Percentiles rank a stretch among this genome's conserved stretches.
phyloP scores from a whole-genome alignment of 2,329 filamentous ascomycete species.

The Claviceps sp. region DNA sequence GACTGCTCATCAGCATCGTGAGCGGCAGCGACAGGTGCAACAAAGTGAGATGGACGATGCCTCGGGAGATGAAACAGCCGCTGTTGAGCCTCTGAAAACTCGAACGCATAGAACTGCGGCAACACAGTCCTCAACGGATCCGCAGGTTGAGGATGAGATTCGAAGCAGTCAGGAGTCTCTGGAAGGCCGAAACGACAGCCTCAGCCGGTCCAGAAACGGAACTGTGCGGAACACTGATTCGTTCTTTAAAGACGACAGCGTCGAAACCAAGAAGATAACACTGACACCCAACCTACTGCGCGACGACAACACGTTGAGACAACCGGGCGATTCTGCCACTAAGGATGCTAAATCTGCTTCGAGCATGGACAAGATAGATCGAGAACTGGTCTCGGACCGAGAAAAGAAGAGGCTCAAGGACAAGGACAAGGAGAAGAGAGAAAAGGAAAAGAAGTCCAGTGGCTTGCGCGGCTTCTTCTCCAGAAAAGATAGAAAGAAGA shows the following conservation, averaged over 20 bases:
- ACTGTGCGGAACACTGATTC: constrained; percentile 86
- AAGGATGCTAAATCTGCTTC: constrained; percentile 41
- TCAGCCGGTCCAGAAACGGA: constrained; percentile 63
- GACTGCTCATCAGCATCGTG: constrained; percentile 17
- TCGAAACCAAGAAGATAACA: constrained; percentile 94
- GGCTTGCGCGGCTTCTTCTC: constrained; percentile 49
- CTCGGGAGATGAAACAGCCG: constrained; percentile 37
- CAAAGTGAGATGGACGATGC: constrained; percentile 14
- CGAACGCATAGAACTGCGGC: constrained; percentile 23
- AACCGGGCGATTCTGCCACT: constrained; percentile 33
- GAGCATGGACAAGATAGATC: constrained; percentile 60
- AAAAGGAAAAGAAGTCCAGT: constrained; percentile 53
- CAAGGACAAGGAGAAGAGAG: constrained; percentile 59
- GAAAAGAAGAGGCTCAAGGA: constrained; percentile 68
- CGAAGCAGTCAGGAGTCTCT: constrained; percentile 55
- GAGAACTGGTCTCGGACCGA: constrained; percentile 45
- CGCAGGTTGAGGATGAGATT: constrained; percentile 21
- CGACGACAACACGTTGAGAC: constrained; percentile 53
- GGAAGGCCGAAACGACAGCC: constrained; percentile 36
- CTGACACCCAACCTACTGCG: constrained; percentile 84
- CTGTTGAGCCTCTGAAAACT: constrained; percentile 42
- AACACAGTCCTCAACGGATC: constrained; percentile 16
- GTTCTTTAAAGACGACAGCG: constrained; percentile 92
- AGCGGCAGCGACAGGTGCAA: constrained; percentile 17
- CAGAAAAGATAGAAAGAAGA: constrained; percentile 46